Conservation (phyloP, 208 protist genomes). For the Trichomonas vaginalis region DNA sequence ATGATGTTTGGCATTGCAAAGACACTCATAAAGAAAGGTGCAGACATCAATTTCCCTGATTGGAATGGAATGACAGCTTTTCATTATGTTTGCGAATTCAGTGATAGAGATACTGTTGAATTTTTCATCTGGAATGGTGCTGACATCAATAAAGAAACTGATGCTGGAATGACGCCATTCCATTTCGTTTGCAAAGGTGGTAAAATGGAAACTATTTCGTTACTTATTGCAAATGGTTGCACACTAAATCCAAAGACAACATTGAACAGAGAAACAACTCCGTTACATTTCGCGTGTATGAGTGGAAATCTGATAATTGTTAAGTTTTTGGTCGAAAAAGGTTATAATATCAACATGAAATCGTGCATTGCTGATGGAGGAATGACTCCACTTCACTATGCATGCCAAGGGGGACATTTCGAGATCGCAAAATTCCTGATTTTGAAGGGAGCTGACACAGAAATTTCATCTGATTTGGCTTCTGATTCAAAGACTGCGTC, state of each 20-base stretch:
- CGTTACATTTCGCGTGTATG: not conserved
- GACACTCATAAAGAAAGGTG: not conserved
- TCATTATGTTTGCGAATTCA: not conserved
- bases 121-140: not conserved
- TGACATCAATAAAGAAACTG: not conserved
- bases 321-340: not conserved
- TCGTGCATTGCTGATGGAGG: not conserved
- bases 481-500: not conserved
- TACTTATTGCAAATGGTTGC: not conserved
- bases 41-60: not conserved
- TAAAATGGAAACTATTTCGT: not conserved
- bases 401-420: not conserved
- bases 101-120: not conserved
- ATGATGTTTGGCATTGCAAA: not conserved
- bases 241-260: not conserved
- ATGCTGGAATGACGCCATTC: not conserved
- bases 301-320: not conserved
- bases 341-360: not conserved
- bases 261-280: not conserved
- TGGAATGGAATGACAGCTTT: not conserved
- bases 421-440: not conserved
- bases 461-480: not conserved
- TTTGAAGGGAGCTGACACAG: not conserved
- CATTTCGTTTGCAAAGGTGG: not conserved
- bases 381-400: not conserved